Base-by-base conservation (phyloP, 371 early-diverging fungal genomes). In the Mortierella sp. region DNA sequence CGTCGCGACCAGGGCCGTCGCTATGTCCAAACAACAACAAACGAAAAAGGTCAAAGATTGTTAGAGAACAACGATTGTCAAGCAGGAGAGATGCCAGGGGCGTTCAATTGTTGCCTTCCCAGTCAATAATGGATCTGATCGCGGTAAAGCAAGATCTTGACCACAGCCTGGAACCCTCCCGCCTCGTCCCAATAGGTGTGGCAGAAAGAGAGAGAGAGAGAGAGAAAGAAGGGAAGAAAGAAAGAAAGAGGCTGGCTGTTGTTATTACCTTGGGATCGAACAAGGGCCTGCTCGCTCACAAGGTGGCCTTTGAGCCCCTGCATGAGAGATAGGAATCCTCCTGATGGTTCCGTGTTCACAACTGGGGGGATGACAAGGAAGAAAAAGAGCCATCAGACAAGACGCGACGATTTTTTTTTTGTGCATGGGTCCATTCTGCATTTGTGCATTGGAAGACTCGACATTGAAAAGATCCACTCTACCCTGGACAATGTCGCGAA, bases 241-340 rank as follows among this genome's bases (percentile, higher is more conserved):
- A 45, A 19, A 23, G 57, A n/a, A n/a, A n/a, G 46, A 51, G 19
- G 16, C 51, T 23, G 12, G 19, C 4, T 23, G 19, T 51, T 16
- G 12, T 53, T 26, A 21, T 16, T 84, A 88, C 97, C 98, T 86
- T 93, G 93, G 28, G 95, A 93, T 60, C 98, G 91, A 28, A 90
- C 83, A 68, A 88, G 89, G 29, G 93, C 91, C 61, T 96, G 97
- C 9, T 92, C 90, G 77, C 88, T 91, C 1, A 94, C 94, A 55
- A 97, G 80, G 57, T 90, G 88, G 56, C 90, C 86, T 9, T 93
- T 95, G 50, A 97, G 88, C 37, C 86, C 82, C 76, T 94, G 93
- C 26, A 98, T 96, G 18, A 97, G 83, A 62, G 82, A 84, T 37
- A 95, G 77, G 23, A 83, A 58, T 51, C 74, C 77, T 18, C 63